Base-by-base conservation (phyloP, 257 asterid species). In the Solanum dulcamara region DNA sequence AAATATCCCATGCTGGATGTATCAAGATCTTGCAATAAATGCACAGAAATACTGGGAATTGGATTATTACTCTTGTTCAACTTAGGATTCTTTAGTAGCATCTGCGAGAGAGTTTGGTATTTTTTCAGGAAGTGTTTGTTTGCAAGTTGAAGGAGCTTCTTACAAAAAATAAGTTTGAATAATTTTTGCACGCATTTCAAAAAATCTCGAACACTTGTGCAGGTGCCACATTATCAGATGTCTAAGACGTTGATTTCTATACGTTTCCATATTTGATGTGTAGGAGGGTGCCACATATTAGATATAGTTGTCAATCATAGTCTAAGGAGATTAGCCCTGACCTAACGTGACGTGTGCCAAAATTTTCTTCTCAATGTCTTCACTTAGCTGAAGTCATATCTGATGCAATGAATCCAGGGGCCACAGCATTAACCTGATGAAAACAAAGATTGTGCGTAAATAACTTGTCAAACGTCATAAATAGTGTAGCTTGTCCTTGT, bases 391-490 rank as follows among this genome's bases (percentile, higher is more conserved):
- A 88, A 81, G 99, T 94, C 99, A 94, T 93, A 86, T 94, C 98
- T 74, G 98, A 97, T n/a, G 97, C 97, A 87, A 95, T 94, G 90
- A 95, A 97, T 75, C 98, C 98, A 57, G 98, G 98, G 87, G 99
- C 98, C 83, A 94, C 91, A 38, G 99, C 99, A 91, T 95, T 97
- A 75, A 93, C 98, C 99, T 97, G 91, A 50, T 71, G 84, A 86
- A 57, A 67, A 15, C 68, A 74, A 38, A 67, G 40, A 51, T 82
- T 60, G 15, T 71, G 18, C 38, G 81, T n/a, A 82, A 37, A 81
- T 32, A 81, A 32, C 28, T 8, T 20, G 48, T 35, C 81, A 38
- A 22, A 72, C 5, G 55, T 46, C 81, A 38, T 22, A 10, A 22
- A 46, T 0, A 46, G 42, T 79, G 44, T 48, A 48, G 83, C 62